These are phyloP conservation scores for Chaetomium olivaceum DNA, from an alignment of 2,329 filamentous ascomycete genomes.

Conservation along the genomic window DNA sequence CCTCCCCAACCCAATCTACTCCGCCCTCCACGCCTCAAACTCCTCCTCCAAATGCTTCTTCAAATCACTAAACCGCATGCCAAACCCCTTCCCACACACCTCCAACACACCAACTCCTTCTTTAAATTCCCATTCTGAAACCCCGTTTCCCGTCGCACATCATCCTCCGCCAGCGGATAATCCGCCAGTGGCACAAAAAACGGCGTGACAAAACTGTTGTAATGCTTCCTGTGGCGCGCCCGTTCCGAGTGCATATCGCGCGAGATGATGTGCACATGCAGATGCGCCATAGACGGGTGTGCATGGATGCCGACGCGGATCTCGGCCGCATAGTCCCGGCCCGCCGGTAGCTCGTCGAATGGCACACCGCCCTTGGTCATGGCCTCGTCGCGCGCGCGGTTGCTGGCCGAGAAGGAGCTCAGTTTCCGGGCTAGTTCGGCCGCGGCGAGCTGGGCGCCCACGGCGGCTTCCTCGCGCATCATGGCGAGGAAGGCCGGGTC, in stretches of 20 bases:
- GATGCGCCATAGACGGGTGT: slow-evolving; percentile 84
- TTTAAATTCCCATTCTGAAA: slow-evolving; percentile 59
- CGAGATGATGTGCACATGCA: slow-evolving; percentile 87
- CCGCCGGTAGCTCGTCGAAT: slow-evolving; percentile 65
- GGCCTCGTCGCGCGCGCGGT: slow-evolving; percentile 64
- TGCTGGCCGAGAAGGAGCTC: slow-evolving; percentile 62
- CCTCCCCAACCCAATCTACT: not conserved
- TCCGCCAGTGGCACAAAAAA: slow-evolving; percentile 80
- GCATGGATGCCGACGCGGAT: slow-evolving; percentile 81
- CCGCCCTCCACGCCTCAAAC: slow-evolving; percentile 52
- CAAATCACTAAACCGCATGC: slow-evolving; percentile 69
- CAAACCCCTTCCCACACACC: slow-evolving; percentile 75
- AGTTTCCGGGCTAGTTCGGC: slow-evolving; percentile 72
- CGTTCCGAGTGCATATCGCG: slow-evolving; percentile 72
- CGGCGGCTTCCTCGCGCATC: slow-evolving; percentile 61
- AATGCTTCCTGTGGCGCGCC: slow-evolving; percentile 82
- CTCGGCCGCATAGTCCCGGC: slow-evolving; percentile 76
- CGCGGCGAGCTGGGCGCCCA: slow-evolving; percentile 66
- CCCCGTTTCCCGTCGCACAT: slow-evolving; percentile 60
- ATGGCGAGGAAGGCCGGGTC: slow-evolving; percentile 67
- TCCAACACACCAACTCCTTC: slow-evolving; percentile 76
- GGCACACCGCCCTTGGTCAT: slow-evolving; percentile 60
- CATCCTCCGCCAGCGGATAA: slow-evolving; percentile 71
- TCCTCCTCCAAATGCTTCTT: slow-evolving; percentile 69
- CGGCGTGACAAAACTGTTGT: slow-evolving; percentile 83